Conservation (phyloP, 1,284 basidiomycete species). For the Rhizoctonia solani region DNA sequence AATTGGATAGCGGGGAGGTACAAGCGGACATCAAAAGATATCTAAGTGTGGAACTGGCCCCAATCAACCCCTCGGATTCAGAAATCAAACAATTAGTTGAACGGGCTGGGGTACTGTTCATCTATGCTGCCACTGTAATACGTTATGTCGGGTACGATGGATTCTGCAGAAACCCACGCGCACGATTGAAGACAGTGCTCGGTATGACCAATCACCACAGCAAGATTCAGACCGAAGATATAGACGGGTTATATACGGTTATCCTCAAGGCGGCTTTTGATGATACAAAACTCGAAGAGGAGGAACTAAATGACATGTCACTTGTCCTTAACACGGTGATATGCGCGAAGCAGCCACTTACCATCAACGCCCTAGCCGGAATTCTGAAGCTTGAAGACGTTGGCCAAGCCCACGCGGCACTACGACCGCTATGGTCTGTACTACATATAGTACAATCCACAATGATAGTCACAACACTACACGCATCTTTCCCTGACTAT, state of each 20-base stretch:
- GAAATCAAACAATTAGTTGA: neutral
- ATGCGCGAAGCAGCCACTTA: neutral
- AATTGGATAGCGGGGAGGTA: neutral
- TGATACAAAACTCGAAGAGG: neutral
- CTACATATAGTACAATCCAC: neutral
- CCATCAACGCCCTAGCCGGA: neutral
- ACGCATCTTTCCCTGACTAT: neutral
- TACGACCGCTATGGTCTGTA: neutral
- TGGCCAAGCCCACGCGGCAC: neutral
- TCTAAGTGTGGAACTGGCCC: neutral
- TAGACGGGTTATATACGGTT: neutral
- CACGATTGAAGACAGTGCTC: neutral
- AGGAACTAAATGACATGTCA: neutral
- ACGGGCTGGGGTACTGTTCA: conserved; percentile 6
- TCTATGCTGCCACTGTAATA: conserved; percentile 10
- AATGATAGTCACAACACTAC: neutral
- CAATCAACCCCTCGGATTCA: neutral
- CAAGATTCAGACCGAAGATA: neutral
- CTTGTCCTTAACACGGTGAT: neutral
- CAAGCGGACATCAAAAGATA: conserved; percentile 4
- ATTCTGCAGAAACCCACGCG: neutral
- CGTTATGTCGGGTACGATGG: neutral
- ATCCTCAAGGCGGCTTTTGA: conserved; percentile 5
- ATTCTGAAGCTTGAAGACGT: neutral
- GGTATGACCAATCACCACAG: neutral